Evolutionary conservation across 176 grass and related monocot genomes (phyloP).

Genomic region (Musa beccarii): DNA sequence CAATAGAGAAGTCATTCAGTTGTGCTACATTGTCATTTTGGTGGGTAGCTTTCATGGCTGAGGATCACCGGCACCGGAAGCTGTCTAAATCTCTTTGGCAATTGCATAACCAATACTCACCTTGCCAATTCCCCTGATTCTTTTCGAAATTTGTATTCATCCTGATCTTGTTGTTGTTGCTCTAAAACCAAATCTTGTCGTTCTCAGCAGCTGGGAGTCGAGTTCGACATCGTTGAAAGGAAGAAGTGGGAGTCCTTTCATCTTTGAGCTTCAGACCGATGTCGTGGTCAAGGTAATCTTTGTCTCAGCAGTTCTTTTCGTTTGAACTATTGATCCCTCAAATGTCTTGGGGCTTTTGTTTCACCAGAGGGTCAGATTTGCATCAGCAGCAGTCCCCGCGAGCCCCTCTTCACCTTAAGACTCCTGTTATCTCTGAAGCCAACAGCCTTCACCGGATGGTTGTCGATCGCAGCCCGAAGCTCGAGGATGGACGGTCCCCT

Average conservation of each 20-base stretch:
- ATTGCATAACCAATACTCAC: no score
- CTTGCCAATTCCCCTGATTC: no score
- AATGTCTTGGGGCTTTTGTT: neutral
- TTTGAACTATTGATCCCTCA: neutral
- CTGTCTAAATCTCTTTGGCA: no score
- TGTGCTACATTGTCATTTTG: neutral
- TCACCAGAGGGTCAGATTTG: constrained; percentile 58
- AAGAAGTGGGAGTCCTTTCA: neutral
- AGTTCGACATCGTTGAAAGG: neutral
- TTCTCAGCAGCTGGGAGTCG: neutral
- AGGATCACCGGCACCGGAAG: no score
- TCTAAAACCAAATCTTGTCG: neutral
- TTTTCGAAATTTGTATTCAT: neutral
- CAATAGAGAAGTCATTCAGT: neutral
- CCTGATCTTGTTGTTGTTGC: neutral
- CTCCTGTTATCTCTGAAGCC: constrained; percentile 31
- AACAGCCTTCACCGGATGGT: constrained; percentile 16
- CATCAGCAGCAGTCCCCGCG: constrained; percentile 2
- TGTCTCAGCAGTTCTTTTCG: neutral
- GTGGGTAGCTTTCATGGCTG: no score
- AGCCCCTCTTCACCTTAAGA: constrained; percentile 46
- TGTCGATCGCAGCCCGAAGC: constrained; percentile 53
- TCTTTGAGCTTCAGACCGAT: neutral
- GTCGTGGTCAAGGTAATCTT: neutral
- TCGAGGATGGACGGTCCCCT: constrained; percentile 45